Evolutionary conservation across 148 eudicot genomes (phyloP).

Genomic region (Arctostaphylos glauca): DNA sequence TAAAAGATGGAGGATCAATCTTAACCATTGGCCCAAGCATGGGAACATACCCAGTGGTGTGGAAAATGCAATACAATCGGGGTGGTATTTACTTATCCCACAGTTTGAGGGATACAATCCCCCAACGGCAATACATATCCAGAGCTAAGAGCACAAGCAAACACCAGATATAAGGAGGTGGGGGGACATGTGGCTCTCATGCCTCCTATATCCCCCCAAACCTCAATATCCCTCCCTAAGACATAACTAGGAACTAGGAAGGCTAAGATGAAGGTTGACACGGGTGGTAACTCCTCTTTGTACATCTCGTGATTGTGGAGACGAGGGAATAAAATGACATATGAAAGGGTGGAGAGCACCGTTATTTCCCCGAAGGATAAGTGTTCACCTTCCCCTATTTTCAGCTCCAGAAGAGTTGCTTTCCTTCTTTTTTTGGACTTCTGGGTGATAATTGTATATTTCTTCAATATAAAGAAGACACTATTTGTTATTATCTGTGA

Average conservation of each 20-base stretch:
- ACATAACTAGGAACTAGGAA: background rate
- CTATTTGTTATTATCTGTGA: background rate
- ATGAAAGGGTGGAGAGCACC: background rate
- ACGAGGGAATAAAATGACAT: background rate
- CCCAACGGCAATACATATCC: background rate
- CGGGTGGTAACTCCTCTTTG: background rate
- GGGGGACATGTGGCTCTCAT: background rate
- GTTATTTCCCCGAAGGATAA: background rate
- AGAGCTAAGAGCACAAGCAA: background rate
- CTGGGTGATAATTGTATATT: background rate
- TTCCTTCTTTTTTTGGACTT: background rate
- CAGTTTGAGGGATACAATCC: background rate
- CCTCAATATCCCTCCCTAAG: background rate
- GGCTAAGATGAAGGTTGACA: background rate
- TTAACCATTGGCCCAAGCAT: background rate
- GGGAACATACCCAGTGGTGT: background rate
- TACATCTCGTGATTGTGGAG: background rate
- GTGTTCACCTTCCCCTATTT: background rate
- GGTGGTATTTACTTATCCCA: background rate
- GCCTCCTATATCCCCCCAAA: background rate
- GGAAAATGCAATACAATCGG: background rate
- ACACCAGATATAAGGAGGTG: background rate
- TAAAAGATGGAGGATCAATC: background rate
- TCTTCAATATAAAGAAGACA: background rate
- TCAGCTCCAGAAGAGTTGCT: background rate